Evolutionary conservation across 228 moss, liverwort and hornwort species (phyloP).

Genomic region (Sphagnum fallax): DNA sequence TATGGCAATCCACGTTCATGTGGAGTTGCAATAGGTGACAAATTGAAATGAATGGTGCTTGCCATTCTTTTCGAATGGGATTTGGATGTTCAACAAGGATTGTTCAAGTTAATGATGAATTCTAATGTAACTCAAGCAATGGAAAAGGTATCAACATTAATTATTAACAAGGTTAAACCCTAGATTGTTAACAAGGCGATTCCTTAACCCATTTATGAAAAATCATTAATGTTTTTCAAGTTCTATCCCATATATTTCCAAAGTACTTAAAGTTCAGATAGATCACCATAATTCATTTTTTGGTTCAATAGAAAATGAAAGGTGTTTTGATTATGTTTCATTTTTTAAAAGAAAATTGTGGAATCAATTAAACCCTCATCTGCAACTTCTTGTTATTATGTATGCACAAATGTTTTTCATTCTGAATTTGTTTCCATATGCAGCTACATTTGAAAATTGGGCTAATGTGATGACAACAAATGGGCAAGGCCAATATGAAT

Average conservation of each 20-base stretch:
- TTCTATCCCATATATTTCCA: neutral
- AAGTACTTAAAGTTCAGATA: neutral
- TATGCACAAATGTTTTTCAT: neutral
- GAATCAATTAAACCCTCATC: neutral
- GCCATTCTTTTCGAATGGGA: neutral
- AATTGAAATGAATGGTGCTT: neutral
- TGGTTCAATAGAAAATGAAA: neutral
- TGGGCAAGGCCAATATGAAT: neutral
- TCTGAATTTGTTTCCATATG: neutral
- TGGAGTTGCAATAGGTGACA: neutral
- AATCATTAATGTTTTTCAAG: neutral
- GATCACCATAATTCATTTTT: neutral
- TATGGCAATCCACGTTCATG: neutral
- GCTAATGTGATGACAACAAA: neutral
- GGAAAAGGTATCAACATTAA: neutral
- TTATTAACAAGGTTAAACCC: neutral
- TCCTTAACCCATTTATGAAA: neutral
- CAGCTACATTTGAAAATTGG: neutral
- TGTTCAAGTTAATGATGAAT: neutral
- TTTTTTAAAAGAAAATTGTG: neutral
- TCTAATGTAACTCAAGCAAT: neutral
- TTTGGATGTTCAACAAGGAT: neutral
- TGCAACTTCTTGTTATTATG: neutral
- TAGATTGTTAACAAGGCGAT: neutral
- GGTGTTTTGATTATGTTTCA: neutral